Evolutionary conservation across 1,284 basidiomycete genomes (phyloP).

Genomic region (Malassezia sp.): DNA sequence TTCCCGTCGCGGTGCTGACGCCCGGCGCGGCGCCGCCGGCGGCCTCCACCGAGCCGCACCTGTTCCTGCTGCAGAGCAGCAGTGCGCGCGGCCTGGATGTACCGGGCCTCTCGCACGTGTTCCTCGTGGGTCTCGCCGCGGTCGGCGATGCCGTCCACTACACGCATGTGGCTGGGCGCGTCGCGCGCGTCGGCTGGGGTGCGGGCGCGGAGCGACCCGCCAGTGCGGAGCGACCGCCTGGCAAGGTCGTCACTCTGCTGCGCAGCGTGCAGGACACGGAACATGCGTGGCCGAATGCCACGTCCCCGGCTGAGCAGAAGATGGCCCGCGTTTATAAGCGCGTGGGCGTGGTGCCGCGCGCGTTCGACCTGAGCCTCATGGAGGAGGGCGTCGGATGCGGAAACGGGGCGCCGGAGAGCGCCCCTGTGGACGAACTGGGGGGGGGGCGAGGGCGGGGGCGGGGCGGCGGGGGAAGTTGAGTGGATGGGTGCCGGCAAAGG

Average conservation of each 20-base stretch:
- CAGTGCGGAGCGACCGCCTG: slow-evolving; percentile 9
- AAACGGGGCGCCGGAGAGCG: too few relatives aligned
- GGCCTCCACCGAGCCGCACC: slow-evolving; percentile 3
- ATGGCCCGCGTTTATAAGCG: slow-evolving; percentile 32
- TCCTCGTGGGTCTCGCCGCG: slow-evolving; percentile 31
- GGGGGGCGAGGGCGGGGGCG: too few relatives aligned
- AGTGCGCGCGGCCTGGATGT: slow-evolving; percentile 40
- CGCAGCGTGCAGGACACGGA: slow-evolving; percentile 13
- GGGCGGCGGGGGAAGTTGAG: too few relatives aligned
- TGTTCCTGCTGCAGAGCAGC: slow-evolving; percentile 32
- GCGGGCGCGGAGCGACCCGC: background rate
- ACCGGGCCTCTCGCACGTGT: slow-evolving; percentile 37
- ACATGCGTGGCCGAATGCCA: slow-evolving; percentile 12
- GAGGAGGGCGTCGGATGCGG: background rate
- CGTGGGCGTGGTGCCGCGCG: slow-evolving; percentile 22
- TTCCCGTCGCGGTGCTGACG: slow-evolving; percentile 21
- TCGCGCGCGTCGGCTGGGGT: slow-evolving; percentile 27
- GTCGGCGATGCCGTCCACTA: slow-evolving; percentile 38
- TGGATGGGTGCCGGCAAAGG: too few relatives aligned
- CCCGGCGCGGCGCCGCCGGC: background rate
- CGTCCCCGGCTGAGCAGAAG: slow-evolving; percentile 28
- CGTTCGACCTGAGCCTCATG: slow-evolving; percentile 21
- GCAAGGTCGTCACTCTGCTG: slow-evolving; percentile 36
- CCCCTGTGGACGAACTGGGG: too few relatives aligned
- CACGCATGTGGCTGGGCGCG: slow-evolving; percentile 40